Evolutionary conservation across 306 rosid species (phyloP), one percentile per base, ranked within the genome.

Genomic region (Clitoria ternatea): DNA sequence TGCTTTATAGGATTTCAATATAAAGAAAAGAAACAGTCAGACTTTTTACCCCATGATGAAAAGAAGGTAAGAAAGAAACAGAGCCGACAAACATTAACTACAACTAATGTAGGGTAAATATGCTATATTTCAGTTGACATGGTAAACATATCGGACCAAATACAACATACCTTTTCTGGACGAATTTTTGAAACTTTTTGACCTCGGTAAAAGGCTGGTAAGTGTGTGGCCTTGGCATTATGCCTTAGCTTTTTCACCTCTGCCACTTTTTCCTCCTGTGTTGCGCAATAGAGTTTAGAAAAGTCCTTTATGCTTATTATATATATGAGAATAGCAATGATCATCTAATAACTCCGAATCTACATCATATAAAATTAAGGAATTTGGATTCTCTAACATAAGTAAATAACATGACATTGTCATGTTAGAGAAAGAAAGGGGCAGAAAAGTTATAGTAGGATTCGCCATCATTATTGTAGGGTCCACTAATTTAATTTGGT

Each of bases 251-350:
- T 80, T 84, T 70, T 86, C 15, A 73, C 66, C 61, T 81, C 92
- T 59, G 78, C 83, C 62, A 72, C 87, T 54, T 80, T 87, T 77
- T 79, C 82, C 71, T 69, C 87, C 96, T 90, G 86, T 44, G 36
- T 52, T 40, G 68, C 70, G 56, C 60, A 64, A 54, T 9, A 71
- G 10, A 19, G 64, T 55, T 76, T 13, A 86, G 42, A 66, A 43
- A 78, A 63, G 54, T 32, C 57, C 70, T 18, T 15, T 27, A 61
- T 48, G 22, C 54, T 57, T 32, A 61, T 13, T 37, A 60, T 50
- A 45, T 52, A 61, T 13, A 72, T 39, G 35, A 37, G 37, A 33
- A 49, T 40, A 50, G 10, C 39, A 64, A 19, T 30, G 33, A 36
- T 32, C 15, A 27, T 42, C 39, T 5, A 18, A 39, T 8, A 29